Conservation (phyloP, 2,329 filamentous ascomycete species). For the Graphilbum fragrans region DNA sequence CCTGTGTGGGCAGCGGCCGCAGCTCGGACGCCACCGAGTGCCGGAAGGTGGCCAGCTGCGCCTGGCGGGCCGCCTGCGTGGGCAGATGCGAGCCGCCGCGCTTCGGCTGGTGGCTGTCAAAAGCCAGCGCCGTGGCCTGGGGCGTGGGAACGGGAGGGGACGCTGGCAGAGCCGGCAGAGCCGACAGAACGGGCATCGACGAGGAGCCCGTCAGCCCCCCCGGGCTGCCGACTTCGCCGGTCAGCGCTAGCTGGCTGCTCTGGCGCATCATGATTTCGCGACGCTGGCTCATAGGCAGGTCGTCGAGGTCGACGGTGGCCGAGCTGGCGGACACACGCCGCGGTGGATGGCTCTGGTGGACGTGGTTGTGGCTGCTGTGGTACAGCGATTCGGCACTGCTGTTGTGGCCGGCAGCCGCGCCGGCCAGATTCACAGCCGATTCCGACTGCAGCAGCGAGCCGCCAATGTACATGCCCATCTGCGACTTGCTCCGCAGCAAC, state of each 20-base stretch:
- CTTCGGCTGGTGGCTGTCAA: slow-evolving; percentile 43
- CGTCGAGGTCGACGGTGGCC: slow-evolving; percentile 39
- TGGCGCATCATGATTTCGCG: slow-evolving; percentile 48
- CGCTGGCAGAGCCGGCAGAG: slow-evolving; percentile 1
- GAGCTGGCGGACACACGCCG: too few species aligned
- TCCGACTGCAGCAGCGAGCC: slow-evolving; percentile 9
- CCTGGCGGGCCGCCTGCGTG: slow-evolving; percentile 34
- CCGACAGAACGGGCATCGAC: neutral
- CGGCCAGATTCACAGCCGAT: neutral
- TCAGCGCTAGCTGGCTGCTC: slow-evolving; percentile 25
- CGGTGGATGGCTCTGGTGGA: too few species aligned
- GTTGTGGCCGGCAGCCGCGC: neutral
- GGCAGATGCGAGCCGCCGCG: slow-evolving; percentile 27
- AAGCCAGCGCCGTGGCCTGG: slow-evolving; percentile 22
- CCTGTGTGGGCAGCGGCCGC: slow-evolving; percentile 16
- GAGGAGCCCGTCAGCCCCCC: neutral
- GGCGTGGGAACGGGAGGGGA: neutral
- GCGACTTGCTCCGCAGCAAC: slow-evolving; percentile 39
- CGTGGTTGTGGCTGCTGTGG: neutral
- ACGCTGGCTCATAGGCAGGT: slow-evolving; percentile 61
- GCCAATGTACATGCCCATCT: slow-evolving; percentile 22
- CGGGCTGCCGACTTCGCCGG: slow-evolving; percentile 4
- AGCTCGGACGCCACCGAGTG: slow-evolving; percentile 52
- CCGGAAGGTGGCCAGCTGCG: slow-evolving; percentile 55
- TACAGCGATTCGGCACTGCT: slow-evolving; percentile 3